Evolutionary conservation across 2,329 filamentous ascomycete genomes (phyloP), one percentile per base, ranked within the genome.

Genomic region (Ophiosphaerella korrae): DNA sequence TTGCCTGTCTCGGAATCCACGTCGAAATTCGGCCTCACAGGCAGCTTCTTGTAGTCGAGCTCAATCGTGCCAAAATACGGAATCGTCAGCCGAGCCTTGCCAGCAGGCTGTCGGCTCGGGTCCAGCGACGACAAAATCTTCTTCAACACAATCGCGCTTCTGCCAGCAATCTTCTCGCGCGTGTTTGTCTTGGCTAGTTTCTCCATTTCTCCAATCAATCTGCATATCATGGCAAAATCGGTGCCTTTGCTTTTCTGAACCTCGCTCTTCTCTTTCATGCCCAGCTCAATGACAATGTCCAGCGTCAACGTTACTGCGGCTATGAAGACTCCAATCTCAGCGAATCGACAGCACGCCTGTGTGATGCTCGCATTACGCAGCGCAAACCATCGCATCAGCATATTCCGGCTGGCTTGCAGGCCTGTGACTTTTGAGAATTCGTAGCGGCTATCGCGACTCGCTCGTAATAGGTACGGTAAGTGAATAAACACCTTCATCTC

Each of bases 331-430:
- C 59, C 62, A 9, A 72, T 55, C 44, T 73, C 70, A 8, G 62
- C 64, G n/a, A 67, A 55, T 3, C 69, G 66, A 32, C 63, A 70
- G 48, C 67, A 72, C 1, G 68, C 67, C 50, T 72, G 69, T 8
- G 69, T 72, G 42, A 71, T 70, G 45, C 50, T 52, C 5, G 68
- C 64, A 38, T 72, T 72, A 23, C 68, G 63, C 4, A 73, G 61
- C 2, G 69, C 70, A 43, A 73, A 72, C 68, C 68, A 73, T 42
- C 70, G 49, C 68, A 72, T 69, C 26, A 72, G 48, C 12, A 73
- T 55, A 52, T 72, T 70, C 3, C 70, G 70, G 40, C 68, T 67
- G 7, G 69, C 64, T 42, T 72, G 68, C 16, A 72, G 48, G 3
- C 67, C 70, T 1, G 69, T 68, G 40, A 72, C 59, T 40, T 72